These are phyloP conservation scores for Verticillium zaregamsianum DNA, from an alignment of 2,329 filamentous ascomycete species.

Conservation along the genomic window DNA sequence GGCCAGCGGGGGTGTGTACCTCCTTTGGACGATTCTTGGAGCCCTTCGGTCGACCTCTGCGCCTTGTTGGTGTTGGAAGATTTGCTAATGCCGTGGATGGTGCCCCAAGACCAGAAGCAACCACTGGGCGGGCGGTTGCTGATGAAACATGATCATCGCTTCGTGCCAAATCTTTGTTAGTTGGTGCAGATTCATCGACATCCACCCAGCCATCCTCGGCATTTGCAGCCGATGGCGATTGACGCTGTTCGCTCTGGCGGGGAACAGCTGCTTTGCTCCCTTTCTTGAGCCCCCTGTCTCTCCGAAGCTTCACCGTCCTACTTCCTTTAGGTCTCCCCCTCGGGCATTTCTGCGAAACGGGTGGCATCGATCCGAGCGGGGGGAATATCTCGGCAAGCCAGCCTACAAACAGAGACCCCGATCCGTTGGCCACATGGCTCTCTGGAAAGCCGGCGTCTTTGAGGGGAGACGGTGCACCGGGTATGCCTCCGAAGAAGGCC, in stretches of 20 bases:
- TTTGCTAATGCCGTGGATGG: neutral
- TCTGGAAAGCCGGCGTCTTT: conserved; percentile 48
- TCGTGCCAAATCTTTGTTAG: conserved; percentile 15
- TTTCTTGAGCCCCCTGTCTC: conserved; percentile 4
- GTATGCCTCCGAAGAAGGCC: conserved; percentile 59
- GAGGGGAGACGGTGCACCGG: conserved; percentile 48
- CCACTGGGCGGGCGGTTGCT: neutral
- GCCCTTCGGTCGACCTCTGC: conserved; percentile 44
- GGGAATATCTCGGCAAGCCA: conserved; percentile 64
- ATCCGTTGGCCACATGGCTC: conserved; percentile 52
- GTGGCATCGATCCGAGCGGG: conserved; percentile 6
- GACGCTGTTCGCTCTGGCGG: conserved; percentile 43
- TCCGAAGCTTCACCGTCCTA: neutral
- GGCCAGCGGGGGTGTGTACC: neutral
- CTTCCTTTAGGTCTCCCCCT: neutral
- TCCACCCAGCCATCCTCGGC: neutral
- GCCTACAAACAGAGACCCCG: conserved; percentile 53
- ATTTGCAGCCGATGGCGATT: neutral
- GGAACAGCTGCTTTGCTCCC: conserved; percentile 28
- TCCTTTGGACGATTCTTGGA: conserved; percentile 46
- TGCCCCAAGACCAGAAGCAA: neutral
- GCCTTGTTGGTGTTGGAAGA: conserved; percentile 16
- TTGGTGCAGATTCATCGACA: neutral
- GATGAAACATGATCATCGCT: conserved; percentile 38
- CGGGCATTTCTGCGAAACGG: neutral